These are phyloP conservation scores for Fusarium torulosum DNA, from an alignment of 2,329 filamentous ascomycete genomes.

Conservation along the genomic window DNA sequence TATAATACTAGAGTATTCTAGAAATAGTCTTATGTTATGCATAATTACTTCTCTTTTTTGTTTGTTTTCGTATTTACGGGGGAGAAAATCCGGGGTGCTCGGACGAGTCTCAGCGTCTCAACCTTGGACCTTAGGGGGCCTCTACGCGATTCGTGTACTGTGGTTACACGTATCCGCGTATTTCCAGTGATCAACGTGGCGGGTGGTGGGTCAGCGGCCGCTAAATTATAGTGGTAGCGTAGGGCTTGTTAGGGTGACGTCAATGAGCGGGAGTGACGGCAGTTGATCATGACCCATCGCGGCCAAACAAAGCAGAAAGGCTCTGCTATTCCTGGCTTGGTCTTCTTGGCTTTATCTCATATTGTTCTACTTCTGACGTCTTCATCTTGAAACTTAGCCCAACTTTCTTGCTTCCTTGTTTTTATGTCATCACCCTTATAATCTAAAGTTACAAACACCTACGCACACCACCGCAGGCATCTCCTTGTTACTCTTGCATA, in stretches of 20 bases:
- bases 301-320: constrained; percentile 9
- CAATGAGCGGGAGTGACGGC: constrained; percentile 39
- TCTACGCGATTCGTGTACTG: no score
- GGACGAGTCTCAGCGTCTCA: not conserved
- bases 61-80: constrained; percentile 2
- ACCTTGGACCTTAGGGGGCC: no score
- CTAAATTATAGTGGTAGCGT: constrained; percentile 28
- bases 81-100: constrained; percentile 2
- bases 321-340: constrained; percentile 18
- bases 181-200: not conserved
- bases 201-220: constrained; percentile 2
- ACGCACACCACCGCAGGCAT: not conserved
- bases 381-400: constrained; percentile 12
- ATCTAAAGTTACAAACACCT: not conserved
- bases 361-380: constrained; percentile 36
- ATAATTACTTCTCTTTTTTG: constrained; percentile 3
- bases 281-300: constrained; percentile 34
- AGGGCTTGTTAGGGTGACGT: constrained; percentile 36
- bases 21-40: constrained; percentile 12
- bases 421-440: constrained; percentile 6
- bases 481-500: constrained; percentile 3
- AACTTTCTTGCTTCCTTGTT: constrained; percentile 12
- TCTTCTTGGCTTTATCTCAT: constrained; percentile 27
- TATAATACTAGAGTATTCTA: constrained; percentile 17
- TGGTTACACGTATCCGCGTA: no score